Base-by-base conservation (phyloP, 2,329 filamentous ascomycete genomes). In the Pseudogymnoascus sp. region DNA sequence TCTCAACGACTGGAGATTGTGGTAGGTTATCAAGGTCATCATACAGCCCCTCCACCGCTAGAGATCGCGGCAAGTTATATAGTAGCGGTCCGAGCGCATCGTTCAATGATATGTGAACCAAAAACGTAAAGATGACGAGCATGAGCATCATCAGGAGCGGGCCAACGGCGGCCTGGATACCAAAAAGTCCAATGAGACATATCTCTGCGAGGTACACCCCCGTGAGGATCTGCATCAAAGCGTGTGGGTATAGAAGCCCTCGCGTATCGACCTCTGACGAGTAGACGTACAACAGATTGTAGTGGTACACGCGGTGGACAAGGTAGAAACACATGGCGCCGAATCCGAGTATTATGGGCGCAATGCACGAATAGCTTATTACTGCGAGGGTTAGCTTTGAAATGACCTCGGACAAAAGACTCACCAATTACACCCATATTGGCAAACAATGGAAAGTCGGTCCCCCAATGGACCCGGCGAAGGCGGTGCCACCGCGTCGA, bases 251-350 rank as follows among this genome's bases (percentile, higher is more conserved):
- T 66, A 79, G 75, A n/a, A 83, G 79, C 30, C 85, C 85, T 68
- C 87, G 85, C 16, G 82, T 86, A 67, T 88, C 85, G 62, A 86
- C 81, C 60, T 80, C 75, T 7, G 81, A 77, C 63, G 84, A 81
- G 58, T 80, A 81, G 28, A 87, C 82, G 70, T 83, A 88, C 14
- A 88, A 74, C 54, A 88, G 70, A 71, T 87, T 86, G 75, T 88
- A 88, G 18, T 82, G 78, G 71, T 84, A 88, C 62, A 82, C 82
- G 64, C 83, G 74, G 70, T 88, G 88, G 73, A 87, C 85, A 20
- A 88, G 72, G 60, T 75, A 81, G 5, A 88, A 74, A n/a, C 84
- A 84, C 39, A 85, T 76, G 11, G 81, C 78, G 1, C 83, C 83
- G 65, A 88, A 87, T 6, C 81, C 81, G 39, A 88, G 75, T 35